Evolutionary conservation across 306 rosid species (phyloP).

Genomic region (Cicer pinnatifidum): DNA sequence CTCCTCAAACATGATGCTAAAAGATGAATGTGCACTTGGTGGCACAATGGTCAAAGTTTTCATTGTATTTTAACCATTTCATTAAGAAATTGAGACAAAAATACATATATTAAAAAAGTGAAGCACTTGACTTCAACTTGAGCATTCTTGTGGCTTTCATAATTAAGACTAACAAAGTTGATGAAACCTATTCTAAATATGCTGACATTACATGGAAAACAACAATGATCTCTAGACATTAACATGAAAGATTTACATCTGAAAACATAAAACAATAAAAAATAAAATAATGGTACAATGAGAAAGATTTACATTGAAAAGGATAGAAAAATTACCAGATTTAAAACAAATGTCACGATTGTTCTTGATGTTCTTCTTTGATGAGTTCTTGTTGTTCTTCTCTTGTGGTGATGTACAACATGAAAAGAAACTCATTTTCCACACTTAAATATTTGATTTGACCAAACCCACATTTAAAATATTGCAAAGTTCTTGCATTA

Average conservation of each 20-base stretch:
- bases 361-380: constrained; percentile 64
- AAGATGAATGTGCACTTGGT: neutral
- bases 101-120: neutral
- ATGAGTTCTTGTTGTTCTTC: constrained; percentile 50
- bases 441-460: constrained; percentile 38
- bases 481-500: constrained; percentile 44
- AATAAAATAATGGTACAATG: neutral
- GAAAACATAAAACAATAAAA: neutral
- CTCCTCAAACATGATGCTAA: neutral
- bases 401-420: constrained; percentile 69
- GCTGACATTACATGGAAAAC: neutral
- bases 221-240: constrained; percentile 37
- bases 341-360: constrained; percentile 62
- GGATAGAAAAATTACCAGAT: constrained; percentile 56
- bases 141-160: neutral
- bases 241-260: neutral
- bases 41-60: neutral
- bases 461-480: constrained; percentile 44
- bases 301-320: constrained; percentile 33
- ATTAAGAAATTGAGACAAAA: neutral
- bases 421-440: constrained; percentile 75
- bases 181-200: constrained; percentile 1
- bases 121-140: neutral
- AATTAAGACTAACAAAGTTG: neutral
- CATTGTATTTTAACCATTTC: neutral